Evolutionary conservation across 108 stramenopile species (phyloP).

Genomic region (Ochromonas danica): DNA sequence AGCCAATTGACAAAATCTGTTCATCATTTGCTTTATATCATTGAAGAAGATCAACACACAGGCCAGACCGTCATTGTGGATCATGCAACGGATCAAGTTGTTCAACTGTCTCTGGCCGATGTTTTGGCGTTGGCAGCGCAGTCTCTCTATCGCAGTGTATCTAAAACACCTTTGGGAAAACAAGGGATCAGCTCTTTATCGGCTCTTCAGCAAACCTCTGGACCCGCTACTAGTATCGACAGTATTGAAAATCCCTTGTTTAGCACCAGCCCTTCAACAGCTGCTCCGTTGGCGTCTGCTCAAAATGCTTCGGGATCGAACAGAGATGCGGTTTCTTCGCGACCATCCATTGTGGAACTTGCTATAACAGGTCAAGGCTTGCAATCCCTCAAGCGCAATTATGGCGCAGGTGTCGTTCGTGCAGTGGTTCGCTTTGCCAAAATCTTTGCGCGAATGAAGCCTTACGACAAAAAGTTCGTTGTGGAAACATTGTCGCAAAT

Average conservation of each 20-base stretch:
- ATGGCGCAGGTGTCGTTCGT: not conserved
- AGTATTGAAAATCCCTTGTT: not conserved
- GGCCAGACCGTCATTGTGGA: not conserved
- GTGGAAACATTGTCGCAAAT: conserved; percentile 8
- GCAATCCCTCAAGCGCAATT: not conserved
- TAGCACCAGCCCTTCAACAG: no score
- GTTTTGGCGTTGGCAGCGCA: not conserved
- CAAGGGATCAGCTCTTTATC: not conserved
- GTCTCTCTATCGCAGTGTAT: no score
- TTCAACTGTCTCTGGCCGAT: not conserved
- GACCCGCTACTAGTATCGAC: not conserved
- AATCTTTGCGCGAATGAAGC: conserved; percentile 30
- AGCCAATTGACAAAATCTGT: no score
- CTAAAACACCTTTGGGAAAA: no score
- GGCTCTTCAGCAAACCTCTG: not conserved
- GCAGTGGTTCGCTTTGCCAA: not conserved
- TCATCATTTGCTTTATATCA: not conserved
- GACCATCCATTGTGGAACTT: not conserved
- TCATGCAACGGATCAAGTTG: not conserved
- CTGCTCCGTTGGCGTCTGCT: no score
- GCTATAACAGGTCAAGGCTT: conserved; percentile 9
- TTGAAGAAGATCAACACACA: not conserved
- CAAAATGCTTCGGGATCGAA: not conserved
- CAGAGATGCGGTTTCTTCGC: not conserved
- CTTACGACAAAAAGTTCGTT: conserved; percentile 8